Evolutionary conservation across 345 rosid genomes (phyloP), one percentile per base, ranked within the genome.

Genomic region (Gynandropsis gynandra): DNA sequence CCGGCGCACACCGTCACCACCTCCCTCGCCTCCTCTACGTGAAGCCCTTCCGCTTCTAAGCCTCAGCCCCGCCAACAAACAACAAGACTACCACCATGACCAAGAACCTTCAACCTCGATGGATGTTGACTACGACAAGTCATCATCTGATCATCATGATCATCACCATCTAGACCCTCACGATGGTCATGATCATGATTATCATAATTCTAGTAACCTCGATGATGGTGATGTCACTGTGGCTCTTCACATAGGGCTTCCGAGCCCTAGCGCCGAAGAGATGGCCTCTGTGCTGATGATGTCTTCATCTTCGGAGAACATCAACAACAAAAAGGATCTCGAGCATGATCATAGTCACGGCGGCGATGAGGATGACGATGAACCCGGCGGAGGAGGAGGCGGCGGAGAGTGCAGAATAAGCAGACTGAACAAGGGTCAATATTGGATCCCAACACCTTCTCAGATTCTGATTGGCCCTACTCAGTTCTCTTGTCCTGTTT

Each of bases 381-480:
- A 72, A 37, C 74, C 65, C 35, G 79, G 69, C 55, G 82, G 73
- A 31, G 69, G 79, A 63, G 70, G 62, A 11, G 59, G 61, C 1
- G 68, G 77, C 64, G n/a, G n/a, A 37, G 79, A 68, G 42, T 74
- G 74, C 67, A 74, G 77, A 14, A 61, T 79, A 33, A 80, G 58
- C 67, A 81, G 87, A 74, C 83, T 89, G 50, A 82, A 80, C 66
- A 89, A 82, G 73, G 95, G 97, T 65, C 93, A 86, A 58, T 86
- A 86, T 53, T 89, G 97, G 97, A 89, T 89, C 80, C 97, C 97
- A 27, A 89, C 97, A 7, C 94, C 95, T 65, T 75, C 97, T 48
- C 97, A 89, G 80, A 89, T 89, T 79, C 87, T 89, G 52, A 83
- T 86, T 66, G 97, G 97, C 13, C 97, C 97, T 52, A 89, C 95